A percentile compares a stretch with the other conserved stretches of the same genome.
phyloP scores from a whole-genome alignment of 2,329 filamentous ascomycete genomes.

The Zasmidium citrigriseum region DNA sequence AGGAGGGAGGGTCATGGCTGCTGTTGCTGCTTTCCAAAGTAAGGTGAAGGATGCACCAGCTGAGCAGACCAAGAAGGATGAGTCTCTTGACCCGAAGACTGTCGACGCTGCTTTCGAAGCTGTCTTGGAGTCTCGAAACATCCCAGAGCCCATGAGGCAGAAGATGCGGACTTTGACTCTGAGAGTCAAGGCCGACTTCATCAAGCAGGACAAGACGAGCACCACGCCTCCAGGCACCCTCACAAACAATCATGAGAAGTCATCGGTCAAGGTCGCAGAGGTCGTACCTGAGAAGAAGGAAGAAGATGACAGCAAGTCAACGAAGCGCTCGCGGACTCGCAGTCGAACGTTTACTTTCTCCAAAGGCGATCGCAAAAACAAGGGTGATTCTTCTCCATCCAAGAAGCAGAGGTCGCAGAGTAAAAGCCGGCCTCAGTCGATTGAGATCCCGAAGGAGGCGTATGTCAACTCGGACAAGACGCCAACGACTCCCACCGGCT shows the following conservation, averaged over 20 bases:
- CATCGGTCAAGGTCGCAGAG: slow-evolving; percentile 28
- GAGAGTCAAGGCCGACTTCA: slow-evolving; percentile 93
- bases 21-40: slow-evolving; percentile 63
- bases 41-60: slow-evolving; percentile 44
- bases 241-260: slow-evolving; percentile 47
- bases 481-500: slow-evolving; percentile 28
- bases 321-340: slow-evolving; percentile 55
- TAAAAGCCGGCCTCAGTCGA: slow-evolving; percentile 58
- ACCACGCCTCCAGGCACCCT: slow-evolving; percentile 50
- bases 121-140: slow-evolving; percentile 78
- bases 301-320: slow-evolving; percentile 34
- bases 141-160: slow-evolving; percentile 88
- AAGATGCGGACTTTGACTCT: slow-evolving; percentile 90
- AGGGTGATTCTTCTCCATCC: slow-evolving; percentile 55
- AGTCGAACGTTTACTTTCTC: slow-evolving; percentile 80
- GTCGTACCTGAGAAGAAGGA: slow-evolving; percentile 16
- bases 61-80: slow-evolving; percentile 44
- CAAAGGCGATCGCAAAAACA: slow-evolving; percentile 56
- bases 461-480: slow-evolving; percentile 15
- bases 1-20: slow-evolving; percentile 62
- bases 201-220: slow-evolving; percentile 72
- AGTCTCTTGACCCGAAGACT: slow-evolving; percentile 53
- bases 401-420: slow-evolving; percentile 70
- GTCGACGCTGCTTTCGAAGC: slow-evolving; percentile 65
- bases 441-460: slow-evolving; percentile 57